Evolutionary conservation across 805 yeast species (phyloP).

Genomic region (Kodamaea laetipori): DNA sequence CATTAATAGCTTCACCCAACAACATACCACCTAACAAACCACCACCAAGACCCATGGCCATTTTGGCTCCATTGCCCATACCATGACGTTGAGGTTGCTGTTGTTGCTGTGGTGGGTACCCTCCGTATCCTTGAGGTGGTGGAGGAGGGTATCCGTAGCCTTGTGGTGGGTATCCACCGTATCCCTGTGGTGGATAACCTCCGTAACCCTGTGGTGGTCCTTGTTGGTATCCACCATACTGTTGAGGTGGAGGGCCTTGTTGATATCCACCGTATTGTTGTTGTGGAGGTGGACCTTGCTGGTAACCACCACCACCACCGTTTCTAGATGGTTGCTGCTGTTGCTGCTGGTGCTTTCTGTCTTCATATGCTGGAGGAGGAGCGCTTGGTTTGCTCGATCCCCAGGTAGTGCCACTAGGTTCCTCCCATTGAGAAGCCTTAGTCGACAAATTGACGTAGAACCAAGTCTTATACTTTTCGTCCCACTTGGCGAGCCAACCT

Average conservation of each 20-base stretch:
- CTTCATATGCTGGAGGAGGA: conserved; percentile 34
- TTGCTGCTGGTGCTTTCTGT: conserved; percentile 13
- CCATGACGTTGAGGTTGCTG: conserved; percentile 32
- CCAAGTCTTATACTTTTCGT: conserved; percentile 69
- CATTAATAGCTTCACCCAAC: conserved; percentile 46
- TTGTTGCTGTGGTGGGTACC: conserved; percentile 26
- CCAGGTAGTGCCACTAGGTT: conserved; percentile 62
- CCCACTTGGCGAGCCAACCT: conserved; percentile 77
- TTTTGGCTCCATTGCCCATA: conserved; percentile 43
- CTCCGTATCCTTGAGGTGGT: conserved; percentile 26
- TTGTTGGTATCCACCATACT: conserved; percentile 22
- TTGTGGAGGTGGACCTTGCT: conserved; percentile 14
- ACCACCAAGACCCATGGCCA: conserved; percentile 49
- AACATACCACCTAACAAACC: conserved; percentile 66
- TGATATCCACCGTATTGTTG: conserved; percentile 20
- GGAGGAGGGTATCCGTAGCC: conserved; percentile 23
- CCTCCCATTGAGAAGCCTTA: conserved; percentile 88
- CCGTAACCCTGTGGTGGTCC: conserved; percentile 25
- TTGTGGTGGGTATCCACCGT: conserved; percentile 26
- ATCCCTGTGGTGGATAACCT: conserved; percentile 28
- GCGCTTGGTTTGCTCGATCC: conserved; percentile 17
- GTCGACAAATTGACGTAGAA: conserved; percentile 77
- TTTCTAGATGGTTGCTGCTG: conserved; percentile 14
- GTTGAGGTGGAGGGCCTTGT: conserved; percentile 17
- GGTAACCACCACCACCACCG: conserved; percentile 21